Base-by-base conservation (phyloP, 768 basidiomycete species). In the Tephrocybe sp. region DNA sequence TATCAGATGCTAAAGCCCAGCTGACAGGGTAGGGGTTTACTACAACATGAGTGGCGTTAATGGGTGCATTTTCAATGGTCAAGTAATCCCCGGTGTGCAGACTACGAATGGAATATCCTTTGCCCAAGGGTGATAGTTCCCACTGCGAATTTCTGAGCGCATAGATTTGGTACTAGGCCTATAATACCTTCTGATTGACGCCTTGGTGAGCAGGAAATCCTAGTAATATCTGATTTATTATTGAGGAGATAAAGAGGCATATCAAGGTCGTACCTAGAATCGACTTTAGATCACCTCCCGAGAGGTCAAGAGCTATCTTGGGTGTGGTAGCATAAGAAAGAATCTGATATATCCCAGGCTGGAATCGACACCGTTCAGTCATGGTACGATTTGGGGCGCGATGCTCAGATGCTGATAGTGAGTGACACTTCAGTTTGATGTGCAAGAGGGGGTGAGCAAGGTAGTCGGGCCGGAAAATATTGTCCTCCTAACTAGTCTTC, bases 41-140 rank as follows among this genome's bases (percentile, higher is more conserved):
- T 16, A 63, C 56, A 32, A 70, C 21, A 2, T 48, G 47, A 1
- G 32, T 52, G 16, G 59, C 60, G 0, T 62, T 51, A 11, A 39
- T 19, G 15, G 63, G 31, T 1, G 59, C 65, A 8, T 55, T 46
- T 36, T 67, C 55, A 13, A 66, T 28, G 9, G 67, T 69, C 15
- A 70, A 35, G 46, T 66, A 70, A 5, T 52, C 44, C 11, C 57
- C 62, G 24, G 53, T 64, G 41, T 55, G 19, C 27, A 64, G 27
- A 54, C 58, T 61, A n/a, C 54, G 52, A 30, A 68, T 67, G 0
- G 64, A 63, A 44, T 68, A 70, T 15, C 69, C 69, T 15, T 57
- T 53, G 3, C 68, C 69, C 9, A 68, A 55, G 25, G 49, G 55
- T n/a, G 37, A 31, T 7, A 70, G 45, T 42, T 62, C 56, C 68